Percentiles rank a stretch among this genome's conserved stretches.
phyloP scores from a whole-genome alignment of 441 rosid genomes.

The Sinapis alba region DNA sequence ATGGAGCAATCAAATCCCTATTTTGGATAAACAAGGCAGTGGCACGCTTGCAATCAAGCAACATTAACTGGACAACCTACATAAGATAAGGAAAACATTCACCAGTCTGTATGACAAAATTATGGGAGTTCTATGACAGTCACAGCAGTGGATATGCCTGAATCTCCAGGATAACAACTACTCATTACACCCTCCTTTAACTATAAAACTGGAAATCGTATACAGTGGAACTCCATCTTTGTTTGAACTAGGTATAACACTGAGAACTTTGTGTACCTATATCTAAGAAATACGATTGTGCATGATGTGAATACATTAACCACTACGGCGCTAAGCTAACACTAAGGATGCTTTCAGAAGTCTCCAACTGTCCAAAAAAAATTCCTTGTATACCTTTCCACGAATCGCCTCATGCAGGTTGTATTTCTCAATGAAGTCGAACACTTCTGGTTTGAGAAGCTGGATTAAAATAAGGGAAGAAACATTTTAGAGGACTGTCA shows the following conservation, averaged over 20 bases:
- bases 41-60: conserved; percentile 87
- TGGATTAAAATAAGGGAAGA: conserved; percentile 44
- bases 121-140: conserved; percentile 14
- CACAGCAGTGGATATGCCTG: conserved; percentile 29
- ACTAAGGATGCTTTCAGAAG: conserved; percentile 13
- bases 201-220: no score
- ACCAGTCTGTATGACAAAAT: not conserved
- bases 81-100: conserved; percentile 24
- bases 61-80: conserved; percentile 94
- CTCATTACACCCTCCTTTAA: no score
- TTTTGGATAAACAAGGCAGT: conserved; percentile 80
- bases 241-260: no score
- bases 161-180: no score
- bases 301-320: conserved; percentile 4
- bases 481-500: conserved; percentile 10
- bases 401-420: conserved; percentile 80
- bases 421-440: conserved; percentile 88
- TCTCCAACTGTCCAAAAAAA: not conserved
- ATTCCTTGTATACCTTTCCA: conserved; percentile 72
- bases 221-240: no score
- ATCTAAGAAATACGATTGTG: conserved; percentile 12
- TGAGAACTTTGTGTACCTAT: no score
- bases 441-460: conserved; percentile 94
- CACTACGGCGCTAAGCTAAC: conserved; percentile 6
- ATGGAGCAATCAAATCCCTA: conserved; percentile 77